phyloP scores from a whole-genome alignment of 257 asterid genomes.

The Salvia splendens region DNA sequence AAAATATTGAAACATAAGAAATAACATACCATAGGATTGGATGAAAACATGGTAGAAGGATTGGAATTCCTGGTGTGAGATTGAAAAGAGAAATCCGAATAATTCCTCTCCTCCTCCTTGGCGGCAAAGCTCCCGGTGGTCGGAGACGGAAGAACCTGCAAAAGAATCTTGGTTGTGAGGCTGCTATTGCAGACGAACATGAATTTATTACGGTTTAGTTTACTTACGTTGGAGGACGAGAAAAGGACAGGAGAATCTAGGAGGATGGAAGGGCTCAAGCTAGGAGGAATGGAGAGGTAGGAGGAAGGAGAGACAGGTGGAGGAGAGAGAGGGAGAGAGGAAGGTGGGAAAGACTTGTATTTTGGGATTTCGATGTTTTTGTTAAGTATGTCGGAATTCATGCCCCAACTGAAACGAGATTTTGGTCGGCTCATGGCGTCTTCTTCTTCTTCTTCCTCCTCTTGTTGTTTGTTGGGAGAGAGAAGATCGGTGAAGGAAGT shows the following conservation, averaged over 20 bases:
- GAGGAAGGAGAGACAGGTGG: constrained; percentile 78
- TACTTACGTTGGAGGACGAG: constrained; percentile 61
- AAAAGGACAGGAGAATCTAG: constrained; percentile 82
- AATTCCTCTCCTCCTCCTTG: constrained; percentile 45
- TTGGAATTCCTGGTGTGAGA: constrained; percentile 41
- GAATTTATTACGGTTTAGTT: not conserved
- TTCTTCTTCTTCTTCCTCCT: constrained; percentile 25
- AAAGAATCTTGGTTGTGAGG: not conserved
- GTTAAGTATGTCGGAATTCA: not conserved
- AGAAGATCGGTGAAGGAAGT: constrained; percentile 49
- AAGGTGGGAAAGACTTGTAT: constrained; percentile 58
- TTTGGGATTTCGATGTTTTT: constrained; percentile 44
- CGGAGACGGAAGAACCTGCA: constrained; percentile 69
- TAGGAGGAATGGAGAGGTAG: constrained; percentile 58
- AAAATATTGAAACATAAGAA: too few relatives aligned
- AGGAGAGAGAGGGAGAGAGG: constrained; percentile 61
- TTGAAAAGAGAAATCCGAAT: constrained; percentile 57
- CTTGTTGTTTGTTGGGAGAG: constrained; percentile 24
- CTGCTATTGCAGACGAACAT: not conserved
- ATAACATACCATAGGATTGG: constrained; percentile 34
- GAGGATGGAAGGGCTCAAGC: constrained; percentile 69
- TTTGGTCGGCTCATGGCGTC: constrained; percentile 28
- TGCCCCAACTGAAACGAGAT: constrained; percentile 41
- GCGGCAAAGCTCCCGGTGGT: constrained; percentile 58
- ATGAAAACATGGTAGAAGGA: constrained; percentile 35